Conservation (phyloP, 108 stramenopile genomes). For the Conticribra weissflogii region DNA sequence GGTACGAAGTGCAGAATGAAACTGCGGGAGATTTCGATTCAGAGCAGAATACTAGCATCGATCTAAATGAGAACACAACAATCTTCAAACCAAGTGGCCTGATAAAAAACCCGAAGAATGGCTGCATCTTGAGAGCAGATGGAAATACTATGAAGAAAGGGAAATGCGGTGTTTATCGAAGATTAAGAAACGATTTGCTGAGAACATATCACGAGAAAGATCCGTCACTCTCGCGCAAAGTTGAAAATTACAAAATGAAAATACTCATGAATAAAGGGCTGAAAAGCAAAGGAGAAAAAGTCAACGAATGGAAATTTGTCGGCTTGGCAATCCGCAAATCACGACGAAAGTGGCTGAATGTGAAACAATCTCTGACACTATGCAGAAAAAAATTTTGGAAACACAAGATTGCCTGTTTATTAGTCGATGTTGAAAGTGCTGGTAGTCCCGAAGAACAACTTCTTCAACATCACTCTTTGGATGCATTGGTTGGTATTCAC, state of each 20-base stretch:
- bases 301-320: slow-evolving; percentile 29
- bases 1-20: slow-evolving; percentile 26
- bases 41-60: neutral
- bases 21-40: no score
- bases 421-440: slow-evolving; percentile 34
- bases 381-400: slow-evolving; percentile 27
- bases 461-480: slow-evolving; percentile 35
- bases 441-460: slow-evolving; percentile 34
- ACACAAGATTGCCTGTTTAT: slow-evolving; percentile 22
- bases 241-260: slow-evolving; percentile 13
- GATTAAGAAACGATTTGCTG: slow-evolving; percentile 22
- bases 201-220: slow-evolving; percentile 17
- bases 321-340: slow-evolving; percentile 31
- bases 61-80: slow-evolving; percentile 11
- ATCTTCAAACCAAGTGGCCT: slow-evolving; percentile 12
- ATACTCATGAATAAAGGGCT: slow-evolving; percentile 15
- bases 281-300: slow-evolving; percentile 2
- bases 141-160: neutral
- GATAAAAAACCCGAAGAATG: slow-evolving; percentile 7
- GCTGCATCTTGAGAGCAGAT: slow-evolving; percentile 2
- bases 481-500: slow-evolving; percentile 40
- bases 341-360: slow-evolving; percentile 49
- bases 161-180: slow-evolving; percentile 3
- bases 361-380: slow-evolving; percentile 22
- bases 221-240: slow-evolving; percentile 13